Evolutionary conservation across 495 filamentous ascomycete genomes (phyloP), one percentile per base, ranked within the genome.

Genomic region (Neurospora sp.): DNA sequence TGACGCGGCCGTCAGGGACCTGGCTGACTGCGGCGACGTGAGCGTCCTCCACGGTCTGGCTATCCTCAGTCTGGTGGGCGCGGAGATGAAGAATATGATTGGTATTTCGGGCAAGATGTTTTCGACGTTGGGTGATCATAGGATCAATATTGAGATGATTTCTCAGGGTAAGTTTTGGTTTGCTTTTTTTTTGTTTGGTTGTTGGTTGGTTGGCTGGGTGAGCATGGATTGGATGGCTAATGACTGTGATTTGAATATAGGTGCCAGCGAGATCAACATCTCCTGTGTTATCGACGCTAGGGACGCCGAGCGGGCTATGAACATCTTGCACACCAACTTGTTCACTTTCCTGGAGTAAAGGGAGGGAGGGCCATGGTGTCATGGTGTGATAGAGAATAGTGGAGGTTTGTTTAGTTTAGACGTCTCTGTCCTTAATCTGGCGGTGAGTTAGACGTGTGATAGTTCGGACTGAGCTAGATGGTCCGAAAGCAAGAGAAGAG

Each of bases 241-340:
- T 6, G 4, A 12, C 12, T 53, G 68, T 14, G 68, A 61, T 22
- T 9, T 66, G 16, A 27, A 16, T 27, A 41, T 27, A 97, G 96
- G 95, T 72, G 94, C 94, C 59, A 97, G 94, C 78, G 96, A 99
- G 85, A 99, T 99, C 83, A 98, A 97, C 81, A 99, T 99, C 71
- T 96, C 93, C 16, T 98, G 96, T 81, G 96, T 99, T 9, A 96
- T 99, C 76, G 93, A 96, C 77, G 93, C 93, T 76, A 87, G 91
- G 76, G 93, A 97, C 74, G 94, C 94, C 46, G 91, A 93, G 71
- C 89, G 95, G 71, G 96, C 96, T 16, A 90, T 98, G 84, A 98
- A 95, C 78, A 91, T 98, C 76, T 88, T 99, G 70, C 96, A 99
- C 80, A 97, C 95, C 20, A 93, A 90, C 83, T 88, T 99, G 69